Base-by-base conservation (phyloP, 1,284 basidiomycete species). In the Macrocystidia cucumis region DNA sequence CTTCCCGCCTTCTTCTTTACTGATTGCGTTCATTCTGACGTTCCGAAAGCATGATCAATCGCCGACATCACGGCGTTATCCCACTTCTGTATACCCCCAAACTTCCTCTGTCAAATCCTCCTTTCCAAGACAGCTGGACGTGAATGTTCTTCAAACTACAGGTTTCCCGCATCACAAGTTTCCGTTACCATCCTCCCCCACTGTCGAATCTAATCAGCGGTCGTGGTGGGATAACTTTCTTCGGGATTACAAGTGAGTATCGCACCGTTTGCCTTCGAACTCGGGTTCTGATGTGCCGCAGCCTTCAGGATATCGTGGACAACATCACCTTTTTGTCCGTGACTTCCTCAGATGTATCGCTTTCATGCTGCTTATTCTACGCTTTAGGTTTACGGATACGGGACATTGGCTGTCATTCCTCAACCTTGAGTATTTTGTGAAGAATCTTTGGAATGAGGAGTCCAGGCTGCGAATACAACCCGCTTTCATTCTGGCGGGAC, bases 211-310 rank as follows among this genome's bases (percentile, higher is more conserved):
- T 44, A 57, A 60, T 29, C 69, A 69, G 43, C 65, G 64, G 44
- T 49, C 62, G 19, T 83, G 78, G 77, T 85, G 81, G 80, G 71
- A 76, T 42, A 60, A 57, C 38, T 69, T 86, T 27, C 52, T 80
- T 34, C 54, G 56, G 35, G 60, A 60, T 9, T 79, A 79, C 50
- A 36, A 52, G 66, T 65, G 37, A 47, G 60, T 54, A 1, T 26
- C 16, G 28, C 9, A 20, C 30, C 9, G 24, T 24, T 13, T 16
- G n/a, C 17, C 11, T 39, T 16, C 24, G 24, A 21, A 39, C 21
- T 39, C n/a, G n/a, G n/a, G 42, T 23, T 13, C 29, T 16, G 22
- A 23, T 18, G 17, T 16, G 35, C 14, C 19, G 3, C 9, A 81
- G 77, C 31, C 45, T 74, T 39, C 56, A 67, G 40, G 65, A 67